Conservation (phyloP, 177 flowering plant genomes). For the Vitis hybrid region DNA sequence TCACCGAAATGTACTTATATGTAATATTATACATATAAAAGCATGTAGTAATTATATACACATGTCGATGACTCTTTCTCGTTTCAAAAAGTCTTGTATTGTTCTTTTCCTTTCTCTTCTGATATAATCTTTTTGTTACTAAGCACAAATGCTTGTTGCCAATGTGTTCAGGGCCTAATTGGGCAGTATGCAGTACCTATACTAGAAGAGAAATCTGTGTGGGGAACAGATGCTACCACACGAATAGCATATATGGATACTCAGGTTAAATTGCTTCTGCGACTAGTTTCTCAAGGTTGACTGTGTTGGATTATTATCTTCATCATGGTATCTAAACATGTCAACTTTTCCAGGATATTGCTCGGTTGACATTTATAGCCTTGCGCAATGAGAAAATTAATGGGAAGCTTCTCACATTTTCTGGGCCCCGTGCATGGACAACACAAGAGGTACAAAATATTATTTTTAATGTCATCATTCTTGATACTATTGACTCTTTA, state of each 20-base stretch:
- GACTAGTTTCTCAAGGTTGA: neutral
- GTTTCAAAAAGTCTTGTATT: too few species aligned
- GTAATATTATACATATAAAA: too few species aligned
- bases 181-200: constrained; percentile 99
- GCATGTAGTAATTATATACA: too few species aligned
- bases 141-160: constrained; percentile 5
- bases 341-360: constrained; percentile 66
- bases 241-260: constrained; percentile 99
- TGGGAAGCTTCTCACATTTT: constrained; percentile 86
- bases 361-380: constrained; percentile 88
- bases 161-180: constrained; percentile 71
- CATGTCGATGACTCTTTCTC: too few species aligned
- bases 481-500: too few species aligned
- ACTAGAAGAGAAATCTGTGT: constrained; percentile 94
- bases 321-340: constrained; percentile 3
- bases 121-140: too few species aligned
- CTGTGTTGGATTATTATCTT: neutral
- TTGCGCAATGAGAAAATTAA: constrained; percentile 78
- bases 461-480: too few species aligned
- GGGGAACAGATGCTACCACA: constrained; percentile 99
- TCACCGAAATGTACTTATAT: too few species aligned
- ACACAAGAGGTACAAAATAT: constrained; percentile 80
- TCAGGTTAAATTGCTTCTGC: constrained; percentile 48
- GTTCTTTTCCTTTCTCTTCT: too few species aligned
- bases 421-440: constrained; percentile 99